A percentile compares a stretch with the other conserved stretches of the same genome.
Evolutionary conservation across 2,329 filamentous ascomycete species (phyloP).

Genomic region (Curvularia spicifera): DNA sequence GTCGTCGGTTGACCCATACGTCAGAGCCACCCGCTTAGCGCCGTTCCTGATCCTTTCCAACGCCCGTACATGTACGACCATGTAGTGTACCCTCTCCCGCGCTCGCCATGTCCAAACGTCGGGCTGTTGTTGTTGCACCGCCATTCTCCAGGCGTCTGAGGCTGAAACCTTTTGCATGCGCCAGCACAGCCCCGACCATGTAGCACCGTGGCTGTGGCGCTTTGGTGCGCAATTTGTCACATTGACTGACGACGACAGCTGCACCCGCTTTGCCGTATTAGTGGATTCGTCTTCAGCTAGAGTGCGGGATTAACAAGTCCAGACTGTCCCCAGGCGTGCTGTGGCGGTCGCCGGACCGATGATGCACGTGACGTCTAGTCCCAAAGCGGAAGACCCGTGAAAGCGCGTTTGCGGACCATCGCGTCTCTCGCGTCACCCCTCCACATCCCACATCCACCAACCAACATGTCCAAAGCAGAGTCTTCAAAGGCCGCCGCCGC

Average conservation of each 20-base stretch:
- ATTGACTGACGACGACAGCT: conserved; percentile 5
- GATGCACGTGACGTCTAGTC: conserved; percentile 4
- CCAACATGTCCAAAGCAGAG: conserved; percentile 56
- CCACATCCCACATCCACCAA: conserved; percentile 20
- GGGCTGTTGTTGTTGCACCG: not conserved
- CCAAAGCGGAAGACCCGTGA: conserved; percentile 24
- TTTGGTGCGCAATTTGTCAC: not conserved
- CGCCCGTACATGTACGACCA: not conserved
- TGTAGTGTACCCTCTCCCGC: not conserved
- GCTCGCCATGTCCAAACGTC: not conserved
- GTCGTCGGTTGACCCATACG: not conserved
- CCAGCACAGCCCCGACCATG: not conserved
- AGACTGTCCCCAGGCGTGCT: not conserved
- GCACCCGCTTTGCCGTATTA: not conserved
- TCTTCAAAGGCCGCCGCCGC: conserved; percentile 56
- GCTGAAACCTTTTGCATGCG: conserved; percentile 13
- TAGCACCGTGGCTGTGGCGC: not conserved
- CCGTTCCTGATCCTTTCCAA: not conserved
- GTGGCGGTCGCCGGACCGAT: not conserved
- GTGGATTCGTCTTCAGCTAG: not conserved
- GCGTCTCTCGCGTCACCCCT: conserved; percentile 36
- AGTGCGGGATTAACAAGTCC: not conserved
- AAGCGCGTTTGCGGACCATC: conserved; percentile 23
- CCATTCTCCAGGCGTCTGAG: conserved; percentile 11
- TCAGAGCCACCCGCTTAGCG: not conserved